phyloP scores from a whole-genome alignment of 116 monocot genomes.

The Zostera marina region DNA sequence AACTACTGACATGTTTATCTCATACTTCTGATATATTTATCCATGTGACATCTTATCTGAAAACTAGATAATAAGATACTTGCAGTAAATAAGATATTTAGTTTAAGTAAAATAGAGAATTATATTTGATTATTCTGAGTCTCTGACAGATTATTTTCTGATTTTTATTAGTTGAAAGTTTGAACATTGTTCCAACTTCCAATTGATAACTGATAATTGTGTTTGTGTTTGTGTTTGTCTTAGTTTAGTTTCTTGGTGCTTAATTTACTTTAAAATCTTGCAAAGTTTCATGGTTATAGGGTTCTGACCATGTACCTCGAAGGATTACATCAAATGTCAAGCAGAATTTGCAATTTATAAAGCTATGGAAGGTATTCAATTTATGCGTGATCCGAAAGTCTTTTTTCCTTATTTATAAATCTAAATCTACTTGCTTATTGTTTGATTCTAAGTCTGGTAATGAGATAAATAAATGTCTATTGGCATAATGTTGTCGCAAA shows the following conservation, averaged over 20 bases:
- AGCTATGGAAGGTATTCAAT: constrained; percentile 50
- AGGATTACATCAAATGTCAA: constrained; percentile 94
- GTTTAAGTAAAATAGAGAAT: too few relatives aligned
- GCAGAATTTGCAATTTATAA: constrained; percentile 74
- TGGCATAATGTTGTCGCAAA: neutral
- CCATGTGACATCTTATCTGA: too few relatives aligned
- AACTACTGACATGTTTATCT: too few relatives aligned
- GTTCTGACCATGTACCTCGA: constrained; percentile 40
- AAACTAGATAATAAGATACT: too few relatives aligned
- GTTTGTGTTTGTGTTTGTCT: too few relatives aligned
- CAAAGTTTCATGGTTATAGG: constrained; percentile 22
- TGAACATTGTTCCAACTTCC: too few relatives aligned
- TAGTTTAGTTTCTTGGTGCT: neutral
- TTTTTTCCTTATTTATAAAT: neutral
- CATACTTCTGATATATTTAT: too few relatives aligned
- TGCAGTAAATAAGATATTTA: too few relatives aligned
- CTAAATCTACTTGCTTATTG: neutral
- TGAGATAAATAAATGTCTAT: neutral
- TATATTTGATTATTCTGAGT: too few relatives aligned
- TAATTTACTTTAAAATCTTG: neutral
- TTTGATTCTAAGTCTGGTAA: neutral
- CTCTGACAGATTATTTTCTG: too few relatives aligned
- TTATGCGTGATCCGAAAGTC: neutral
- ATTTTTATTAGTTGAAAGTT: too few relatives aligned
- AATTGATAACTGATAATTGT: too few relatives aligned